Evolutionary conservation across 1,284 basidiomycete genomes (phyloP), one percentile per base, ranked within the genome.

Genomic region (Sporisorium scitamineum): DNA sequence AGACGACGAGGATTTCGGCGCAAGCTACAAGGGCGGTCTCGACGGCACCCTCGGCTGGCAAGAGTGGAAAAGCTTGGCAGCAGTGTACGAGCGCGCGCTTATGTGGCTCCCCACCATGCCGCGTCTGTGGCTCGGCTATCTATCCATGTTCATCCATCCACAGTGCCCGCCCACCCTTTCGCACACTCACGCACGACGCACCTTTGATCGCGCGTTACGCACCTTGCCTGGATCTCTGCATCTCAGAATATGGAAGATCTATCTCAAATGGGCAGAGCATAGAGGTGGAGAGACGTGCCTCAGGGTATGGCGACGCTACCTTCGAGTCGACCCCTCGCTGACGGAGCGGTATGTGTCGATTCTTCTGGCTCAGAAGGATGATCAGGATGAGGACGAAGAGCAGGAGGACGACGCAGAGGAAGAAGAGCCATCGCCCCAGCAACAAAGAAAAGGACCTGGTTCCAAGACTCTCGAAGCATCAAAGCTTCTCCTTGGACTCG

Each of bases 91-190:
- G 85, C 90, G 97, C 70, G 93, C 94, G 61, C 88, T 99, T 37
- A 94, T 93, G 90, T 98, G 94, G 92, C 87, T 98, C 56, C 94
- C 94, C 65, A 92, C 90, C 92, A 90, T 99, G 85, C 97, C 97
- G 2, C 91, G 94, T 45, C 85, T 97, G 81, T 99, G 97, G 97
- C 87, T 97, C 48, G 90, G 94, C 87, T 99, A 99, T 86, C 88
- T 95, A 34, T 92, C 93, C 64, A 89, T 97, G 70, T 93, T 99
- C 87, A 89, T 91, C 66, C 96, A 99, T 84, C 94, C 94, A 1
- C 88, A 90, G 61, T 98, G 95, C 84, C 95, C 97, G 2, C 88
- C 95, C 1, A 86, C 90, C 24, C 89, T 99, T 64, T 92, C 93
- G 16, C 89, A 93, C 80, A 94, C 94, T 0, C 96, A 99, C 86